Evolutionary conservation across 495 filamentous ascomycete genomes (phyloP).

Genomic region (Chaetomium cochliodes): DNA sequence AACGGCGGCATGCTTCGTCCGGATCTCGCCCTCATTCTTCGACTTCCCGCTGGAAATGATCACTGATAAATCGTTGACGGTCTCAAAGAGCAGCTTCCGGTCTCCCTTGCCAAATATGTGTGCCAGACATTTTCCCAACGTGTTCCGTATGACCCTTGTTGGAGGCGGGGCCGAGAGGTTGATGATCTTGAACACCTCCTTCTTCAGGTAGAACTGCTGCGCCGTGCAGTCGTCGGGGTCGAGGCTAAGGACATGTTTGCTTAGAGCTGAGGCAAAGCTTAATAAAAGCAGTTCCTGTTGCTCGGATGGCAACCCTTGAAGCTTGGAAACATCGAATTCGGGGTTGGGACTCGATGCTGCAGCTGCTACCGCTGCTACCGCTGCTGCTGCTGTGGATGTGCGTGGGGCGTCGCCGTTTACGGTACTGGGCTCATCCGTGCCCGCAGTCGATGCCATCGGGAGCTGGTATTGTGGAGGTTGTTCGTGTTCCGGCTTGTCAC

Average conservation of each 20-base stretch:
- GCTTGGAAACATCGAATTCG: constrained; percentile 82
- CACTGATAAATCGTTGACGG: constrained; percentile 79
- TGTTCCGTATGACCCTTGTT: constrained; percentile 86
- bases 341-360: constrained; percentile 45
- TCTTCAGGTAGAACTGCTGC: constrained; percentile 85
- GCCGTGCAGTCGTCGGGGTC: constrained; percentile 74
- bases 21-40: constrained; percentile 65
- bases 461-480: constrained; percentile 12
- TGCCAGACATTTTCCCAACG: constrained; percentile 78
- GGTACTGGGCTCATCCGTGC: constrained; percentile 28
- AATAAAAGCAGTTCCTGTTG: constrained; percentile 94
- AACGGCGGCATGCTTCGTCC: constrained; percentile 79
- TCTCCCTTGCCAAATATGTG: constrained; percentile 85
- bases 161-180: constrained; percentile 80
- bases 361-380: constrained; percentile 24
- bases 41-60: constrained; percentile 75
- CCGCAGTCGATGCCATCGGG: constrained; percentile 25
- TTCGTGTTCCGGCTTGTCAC: background rate
- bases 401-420: constrained; percentile 29
- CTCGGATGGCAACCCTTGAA: constrained; percentile 86
- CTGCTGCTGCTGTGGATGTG: constrained; percentile 34
- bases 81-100: constrained; percentile 88
- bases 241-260: constrained; percentile 72
- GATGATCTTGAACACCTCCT: constrained; percentile 86
- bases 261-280: constrained; percentile 81